Evolutionary conservation across 352 stramenopile genomes (phyloP).

Genomic region (Phytopythium montanum): DNA sequence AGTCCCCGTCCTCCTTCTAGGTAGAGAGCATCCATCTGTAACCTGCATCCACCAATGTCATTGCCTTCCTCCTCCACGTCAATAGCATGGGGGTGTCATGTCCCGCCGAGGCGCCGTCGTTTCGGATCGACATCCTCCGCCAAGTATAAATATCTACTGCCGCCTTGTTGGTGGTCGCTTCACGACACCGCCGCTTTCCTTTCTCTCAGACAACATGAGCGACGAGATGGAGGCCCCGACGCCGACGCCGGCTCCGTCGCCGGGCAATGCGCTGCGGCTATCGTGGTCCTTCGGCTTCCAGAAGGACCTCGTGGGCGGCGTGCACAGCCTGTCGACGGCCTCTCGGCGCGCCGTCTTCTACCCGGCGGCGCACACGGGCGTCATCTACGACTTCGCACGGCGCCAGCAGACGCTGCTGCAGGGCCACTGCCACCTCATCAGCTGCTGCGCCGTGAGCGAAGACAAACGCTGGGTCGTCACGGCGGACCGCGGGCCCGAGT

Average conservation of each 20-base stretch:
- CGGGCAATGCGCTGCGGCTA: conserved; percentile 58
- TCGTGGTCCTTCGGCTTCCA: conserved; percentile 92
- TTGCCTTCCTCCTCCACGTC: too few relatives aligned
- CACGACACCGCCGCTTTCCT: neutral
- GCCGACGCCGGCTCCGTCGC: neutral
- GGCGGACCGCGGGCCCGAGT: conserved; percentile 80
- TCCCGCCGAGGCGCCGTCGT: neutral
- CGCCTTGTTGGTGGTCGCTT: neutral
- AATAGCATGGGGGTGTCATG: neutral
- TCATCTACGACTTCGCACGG: conserved; percentile 91
- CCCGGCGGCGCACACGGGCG: conserved; percentile 86
- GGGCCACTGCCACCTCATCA: conserved; percentile 91
- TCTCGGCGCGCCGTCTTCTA: conserved; percentile 85
- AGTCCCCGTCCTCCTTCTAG: conserved; percentile 22
- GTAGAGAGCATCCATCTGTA: neutral
- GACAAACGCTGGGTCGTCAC: conserved; percentile 94
- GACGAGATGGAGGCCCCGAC: neutral
- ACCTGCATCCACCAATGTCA: neutral
- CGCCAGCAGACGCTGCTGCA: conserved; percentile 88
- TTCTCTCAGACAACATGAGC: neutral
- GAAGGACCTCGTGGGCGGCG: conserved; percentile 82
- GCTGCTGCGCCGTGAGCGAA: conserved; percentile 82
- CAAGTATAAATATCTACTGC: neutral
- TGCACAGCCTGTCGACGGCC: conserved; percentile 82
- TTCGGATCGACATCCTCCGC: neutral